Percentiles rank a stretch among this genome's conserved stretches.
These are phyloP conservation scores for Scenedesmus sp. DNA, from an alignment of 163 green algal species.

Conservation along the genomic window DNA sequence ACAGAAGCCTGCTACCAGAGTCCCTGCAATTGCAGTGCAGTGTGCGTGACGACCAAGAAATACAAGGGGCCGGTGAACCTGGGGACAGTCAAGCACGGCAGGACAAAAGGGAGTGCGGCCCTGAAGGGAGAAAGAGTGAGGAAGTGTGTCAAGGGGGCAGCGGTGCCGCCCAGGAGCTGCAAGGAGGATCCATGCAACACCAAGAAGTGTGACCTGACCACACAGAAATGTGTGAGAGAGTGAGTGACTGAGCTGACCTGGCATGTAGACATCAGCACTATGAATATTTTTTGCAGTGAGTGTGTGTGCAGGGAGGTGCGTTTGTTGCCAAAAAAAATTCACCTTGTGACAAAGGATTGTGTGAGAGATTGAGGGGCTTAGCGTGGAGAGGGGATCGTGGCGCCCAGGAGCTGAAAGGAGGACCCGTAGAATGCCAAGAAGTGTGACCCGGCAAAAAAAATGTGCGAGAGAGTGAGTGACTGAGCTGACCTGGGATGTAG, in stretches of 20 bases:
- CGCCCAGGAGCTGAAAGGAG: too few relatives aligned
- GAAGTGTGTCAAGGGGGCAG: neutral
- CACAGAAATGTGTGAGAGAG: neutral
- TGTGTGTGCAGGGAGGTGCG: too few relatives aligned
- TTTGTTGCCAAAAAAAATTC: too few relatives aligned
- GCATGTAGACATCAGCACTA: too few relatives aligned
- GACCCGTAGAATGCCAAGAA: too few relatives aligned
- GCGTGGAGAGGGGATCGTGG: too few relatives aligned
- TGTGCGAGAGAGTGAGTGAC: too few relatives aligned
- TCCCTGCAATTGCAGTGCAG: neutral
- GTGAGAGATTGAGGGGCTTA: too few relatives aligned
- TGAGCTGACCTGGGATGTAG: too few relatives aligned
- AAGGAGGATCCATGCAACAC: neutral
- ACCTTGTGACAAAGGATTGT: too few relatives aligned
- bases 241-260: neutral
- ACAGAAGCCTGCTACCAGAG: neutral
- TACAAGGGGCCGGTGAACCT: neutral
- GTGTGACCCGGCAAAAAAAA: too few relatives aligned
- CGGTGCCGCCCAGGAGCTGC: neutral
- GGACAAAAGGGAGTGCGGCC: neutral
- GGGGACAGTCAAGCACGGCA: neutral
- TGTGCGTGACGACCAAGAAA: neutral
- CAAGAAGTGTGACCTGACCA: neutral
- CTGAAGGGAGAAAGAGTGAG: neutral
- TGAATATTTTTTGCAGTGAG: neutral